Percentiles rank a stretch among this genome's conserved stretches.
These are phyloP conservation scores for Acacia concinna DNA, from an alignment of 331 rosid species.

Conservation along the genomic window DNA sequence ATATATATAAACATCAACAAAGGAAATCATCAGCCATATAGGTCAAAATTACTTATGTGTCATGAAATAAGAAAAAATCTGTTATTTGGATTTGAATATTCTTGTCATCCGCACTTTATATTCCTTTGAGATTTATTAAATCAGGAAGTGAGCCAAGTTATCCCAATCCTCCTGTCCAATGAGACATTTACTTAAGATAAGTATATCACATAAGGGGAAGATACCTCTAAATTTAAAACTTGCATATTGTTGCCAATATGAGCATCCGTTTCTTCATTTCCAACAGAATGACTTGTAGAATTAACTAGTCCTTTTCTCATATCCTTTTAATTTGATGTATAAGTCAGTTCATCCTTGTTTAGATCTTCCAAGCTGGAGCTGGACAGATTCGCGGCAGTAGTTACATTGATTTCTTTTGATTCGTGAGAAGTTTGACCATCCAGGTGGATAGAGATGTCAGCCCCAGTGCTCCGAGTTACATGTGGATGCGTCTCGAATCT, in stretches of 20 bases:
- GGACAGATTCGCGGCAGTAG: slow-evolving; percentile 21
- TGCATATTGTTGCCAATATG: slow-evolving; percentile 25
- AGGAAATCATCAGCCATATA: slow-evolving; percentile 1
- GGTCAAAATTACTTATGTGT: slow-evolving; percentile 2
- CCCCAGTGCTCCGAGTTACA: slow-evolving; percentile 22
- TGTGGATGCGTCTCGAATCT: slow-evolving; percentile 38
- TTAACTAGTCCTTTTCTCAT: slow-evolving; percentile 28
- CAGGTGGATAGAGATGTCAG: slow-evolving; percentile 20
- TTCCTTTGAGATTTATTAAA: slow-evolving; percentile 20
- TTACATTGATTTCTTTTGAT: slow-evolving; percentile 25
- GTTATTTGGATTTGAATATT: slow-evolving; percentile 4
- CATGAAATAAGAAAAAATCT: background rate
- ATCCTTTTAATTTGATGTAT: slow-evolving; percentile 25
- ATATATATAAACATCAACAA: slow-evolving; percentile 22
- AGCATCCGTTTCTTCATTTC: slow-evolving; percentile 38
- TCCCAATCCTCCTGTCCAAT: background rate
- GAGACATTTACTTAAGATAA: slow-evolving; percentile 15
- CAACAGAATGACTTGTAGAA: background rate
- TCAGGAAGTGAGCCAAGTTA: slow-evolving; percentile 1
- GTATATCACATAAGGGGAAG: slow-evolving; percentile 27
- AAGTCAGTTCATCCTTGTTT: slow-evolving; percentile 29
- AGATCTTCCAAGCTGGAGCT: slow-evolving; percentile 36
- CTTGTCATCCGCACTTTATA: slow-evolving; percentile 23
- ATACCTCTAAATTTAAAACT: slow-evolving; percentile 36
- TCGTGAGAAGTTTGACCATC: slow-evolving; percentile 1